Evolutionary conservation across 768 basidiomycete species (phyloP), one percentile per base, ranked within the genome.

Genomic region (Psilocybe cyanescens): DNA sequence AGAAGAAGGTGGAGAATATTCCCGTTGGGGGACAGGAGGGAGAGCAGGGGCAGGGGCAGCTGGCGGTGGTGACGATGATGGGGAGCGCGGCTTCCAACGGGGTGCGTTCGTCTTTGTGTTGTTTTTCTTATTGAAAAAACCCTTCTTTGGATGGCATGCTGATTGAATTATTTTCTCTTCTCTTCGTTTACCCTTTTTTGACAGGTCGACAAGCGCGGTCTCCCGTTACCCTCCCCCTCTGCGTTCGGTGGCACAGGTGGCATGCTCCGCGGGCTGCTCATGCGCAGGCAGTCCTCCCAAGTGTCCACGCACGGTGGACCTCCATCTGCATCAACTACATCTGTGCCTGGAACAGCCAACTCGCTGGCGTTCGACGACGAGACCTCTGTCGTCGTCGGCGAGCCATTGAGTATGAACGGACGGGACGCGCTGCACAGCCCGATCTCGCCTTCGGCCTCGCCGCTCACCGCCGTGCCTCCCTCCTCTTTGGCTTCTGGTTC

Each of bases 221-320:
- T 97, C 5, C 95, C 95, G 3, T 68, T 94, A 7, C 94, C 95
- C 3, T 90, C 91, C 6, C 88, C 87, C 11, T 83, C 88, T 31
- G 80, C 89, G 0, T 89, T 92, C 63, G 78, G 86, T 24, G 79
- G 82, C 11, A 83, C 87, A 1, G 86, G 88, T 3, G 91, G 90
- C 2, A 95, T 94, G 87, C 84, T 97, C 35, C 87, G 91, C 48
- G 94, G 94, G 6, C 79, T 97, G 53, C 83, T 97, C 45, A 93
- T 96, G 87, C 88, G 95, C 31, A 84, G 95, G 28, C 94, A 96
- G 68, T 92, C 92, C 1, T 94, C 94, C 14, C 94, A 97, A 71
- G 89, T 89, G 14, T 86, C 87, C 0, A 70, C 75, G 8, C 76
- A 76, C 24, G 76, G 2, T 77, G 19, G 19, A 19, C 24, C 24